Evolutionary conservation across 768 basidiomycete species (phyloP), one percentile per base, ranked within the genome.

Genomic region (Russula compacta): DNA sequence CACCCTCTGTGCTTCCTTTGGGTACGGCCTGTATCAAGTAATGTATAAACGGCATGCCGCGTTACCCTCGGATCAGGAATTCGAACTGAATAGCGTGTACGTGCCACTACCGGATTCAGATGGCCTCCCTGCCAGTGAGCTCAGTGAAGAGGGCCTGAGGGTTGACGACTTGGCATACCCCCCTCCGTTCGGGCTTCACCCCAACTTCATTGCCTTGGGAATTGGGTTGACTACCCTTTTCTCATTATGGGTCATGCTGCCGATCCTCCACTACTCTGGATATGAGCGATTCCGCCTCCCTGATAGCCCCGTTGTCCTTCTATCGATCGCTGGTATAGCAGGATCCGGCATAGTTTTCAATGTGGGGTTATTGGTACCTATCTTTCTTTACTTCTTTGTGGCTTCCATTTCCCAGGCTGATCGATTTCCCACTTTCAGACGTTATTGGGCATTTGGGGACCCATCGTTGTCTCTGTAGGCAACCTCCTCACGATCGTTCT

Each of bases 401-500:
- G 24, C 24, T 46, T 32, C 5, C 17, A 59, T 43, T 21, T 60
- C 54, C 53, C 44, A 8, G 36, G 14, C 29, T 51, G 55, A 57
- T 49, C 46, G 35, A 51, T 1, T 44, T 49, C 61, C 9, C 43
- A 10, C 21, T 53, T 60, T 32, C 65, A 93, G 91, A 79, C 89
- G 57, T 76, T 95, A 3, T 76, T 95, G 51, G 89, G 88, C 32
- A 73, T 89, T 32, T 94, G 90, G 89, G 92, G 92, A 4, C 92
- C 92, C 6, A 83, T 94, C 44, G 81, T 92, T 46, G 84, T 85
- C 9, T 92, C 90, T 2, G 93, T 97, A 36, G 93, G 92, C 48
- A 92, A 83, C 72, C 79, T 98, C n/a, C 79, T 95, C n/a, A 94
- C 94, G 6, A 95, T 95, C 66, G 90, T 95, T 40, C 79, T 97